phyloP scores from a whole-genome alignment of 1,139 yeast species.

The Oligophagozyma castellii region DNA sequence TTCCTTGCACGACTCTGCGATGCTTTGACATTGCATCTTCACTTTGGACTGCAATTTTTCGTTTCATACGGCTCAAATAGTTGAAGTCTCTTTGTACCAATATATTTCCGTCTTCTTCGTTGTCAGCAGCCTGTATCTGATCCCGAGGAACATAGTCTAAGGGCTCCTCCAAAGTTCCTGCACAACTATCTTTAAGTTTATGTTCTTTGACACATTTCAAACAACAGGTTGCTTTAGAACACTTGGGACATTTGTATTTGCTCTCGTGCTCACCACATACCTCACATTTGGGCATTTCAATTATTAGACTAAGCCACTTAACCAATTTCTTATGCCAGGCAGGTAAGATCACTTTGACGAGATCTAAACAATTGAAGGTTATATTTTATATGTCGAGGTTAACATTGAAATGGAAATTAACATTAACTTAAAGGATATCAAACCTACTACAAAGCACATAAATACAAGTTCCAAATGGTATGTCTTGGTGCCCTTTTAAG shows the following conservation, averaged over 20 bases:
- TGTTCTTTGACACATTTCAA: slow-evolving; percentile 59
- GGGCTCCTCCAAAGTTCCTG: slow-evolving; percentile 48
- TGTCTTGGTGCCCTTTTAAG: too few species aligned
- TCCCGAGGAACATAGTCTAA: slow-evolving; percentile 36
- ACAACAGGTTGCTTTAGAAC: slow-evolving; percentile 55
- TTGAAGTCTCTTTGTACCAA: slow-evolving; percentile 74
- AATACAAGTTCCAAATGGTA: slow-evolving; percentile 1
- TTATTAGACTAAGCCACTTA: too few species aligned
- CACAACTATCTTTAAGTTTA: slow-evolving; percentile 47
- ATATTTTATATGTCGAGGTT: too few species aligned
- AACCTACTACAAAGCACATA: too few species aligned
- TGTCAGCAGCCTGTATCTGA: slow-evolving; percentile 21
- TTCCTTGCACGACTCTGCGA: slow-evolving; percentile 16
- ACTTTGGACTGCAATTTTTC: slow-evolving; percentile 41
- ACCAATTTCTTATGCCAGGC: too few species aligned
- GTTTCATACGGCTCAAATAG: slow-evolving; percentile 47
- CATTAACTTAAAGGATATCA: too few species aligned
- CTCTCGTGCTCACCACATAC: slow-evolving; percentile 35
- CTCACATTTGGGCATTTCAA: too few species aligned
- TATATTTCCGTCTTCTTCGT: slow-evolving; percentile 27
- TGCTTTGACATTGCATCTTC: slow-evolving; percentile 30
- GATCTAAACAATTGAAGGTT: too few species aligned
- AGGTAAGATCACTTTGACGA: too few species aligned
- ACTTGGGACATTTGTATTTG: slow-evolving; percentile 81
- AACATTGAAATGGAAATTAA: too few species aligned